phyloP scores from a whole-genome alignment of 2,329 filamentous ascomycete genomes.

The Aspergillus texensis region DNA sequence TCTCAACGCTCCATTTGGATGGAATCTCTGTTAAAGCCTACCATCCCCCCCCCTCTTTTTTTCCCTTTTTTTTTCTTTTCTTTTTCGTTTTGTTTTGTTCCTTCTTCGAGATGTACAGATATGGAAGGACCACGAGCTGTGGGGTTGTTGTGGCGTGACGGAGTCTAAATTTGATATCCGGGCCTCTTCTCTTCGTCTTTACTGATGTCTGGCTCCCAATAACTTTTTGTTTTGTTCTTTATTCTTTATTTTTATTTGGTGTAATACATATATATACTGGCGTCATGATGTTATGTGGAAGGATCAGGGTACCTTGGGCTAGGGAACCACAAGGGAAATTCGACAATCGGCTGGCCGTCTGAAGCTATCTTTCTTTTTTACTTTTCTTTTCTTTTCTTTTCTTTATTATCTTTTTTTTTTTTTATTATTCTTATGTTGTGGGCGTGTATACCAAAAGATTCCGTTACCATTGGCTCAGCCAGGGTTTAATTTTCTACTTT shows the following conservation, averaged over 20 bases:
- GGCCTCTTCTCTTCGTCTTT: background rate
- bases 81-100: background rate
- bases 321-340: constrained; percentile 10
- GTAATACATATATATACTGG: constrained; percentile 18
- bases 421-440: background rate
- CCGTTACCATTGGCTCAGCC: background rate
- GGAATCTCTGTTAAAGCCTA: background rate
- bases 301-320: background rate
- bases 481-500: background rate
- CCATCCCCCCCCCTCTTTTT: background rate
- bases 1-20: background rate
- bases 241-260: background rate
- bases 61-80: background rate
- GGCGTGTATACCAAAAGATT: background rate
- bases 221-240: constrained; percentile 3
- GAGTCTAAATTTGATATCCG: constrained; percentile 12
- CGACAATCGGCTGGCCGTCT: constrained; percentile 19
- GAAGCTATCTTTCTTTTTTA: background rate
- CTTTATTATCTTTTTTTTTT: constrained; percentile 6
- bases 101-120: constrained; percentile 19
- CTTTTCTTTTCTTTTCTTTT: background rate
- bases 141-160: constrained; percentile 20
- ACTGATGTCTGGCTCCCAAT: background rate
- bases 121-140: constrained; percentile 14
- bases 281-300: constrained; percentile 30